A percentile compares a stretch with the other conserved stretches of the same genome.
These are phyloP conservation scores for Phytophthora cactorum DNA, from an alignment of 352 stramenopile species.

Conservation along the genomic window DNA sequence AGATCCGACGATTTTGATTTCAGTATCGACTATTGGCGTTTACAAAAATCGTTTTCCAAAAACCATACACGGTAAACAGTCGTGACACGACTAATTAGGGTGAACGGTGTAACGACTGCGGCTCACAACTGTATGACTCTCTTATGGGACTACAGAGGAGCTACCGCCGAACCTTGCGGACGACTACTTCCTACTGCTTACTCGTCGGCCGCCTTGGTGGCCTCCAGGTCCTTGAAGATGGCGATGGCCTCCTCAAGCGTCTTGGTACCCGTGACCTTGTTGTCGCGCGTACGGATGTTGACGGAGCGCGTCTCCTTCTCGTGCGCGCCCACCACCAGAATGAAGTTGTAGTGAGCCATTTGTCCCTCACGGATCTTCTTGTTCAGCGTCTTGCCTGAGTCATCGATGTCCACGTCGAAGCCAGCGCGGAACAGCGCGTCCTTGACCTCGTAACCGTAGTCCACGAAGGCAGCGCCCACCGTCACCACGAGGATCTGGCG, in stretches of 20 bases:
- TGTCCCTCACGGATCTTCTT: conserved; percentile 99
- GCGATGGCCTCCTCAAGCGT: conserved; percentile 95
- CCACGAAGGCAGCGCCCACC: conserved; percentile 93
- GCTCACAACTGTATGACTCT: too few species aligned
- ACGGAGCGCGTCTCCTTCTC: conserved; percentile 92
- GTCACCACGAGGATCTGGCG: conserved; percentile 96
- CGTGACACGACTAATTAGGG: too few species aligned
- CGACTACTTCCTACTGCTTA: conserved; percentile 31
- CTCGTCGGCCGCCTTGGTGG: conserved; percentile 71
- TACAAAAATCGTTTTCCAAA: too few species aligned
- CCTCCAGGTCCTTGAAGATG: conserved; percentile 90
- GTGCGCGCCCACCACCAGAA: conserved; percentile 95
- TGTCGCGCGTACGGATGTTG: conserved; percentile 95
- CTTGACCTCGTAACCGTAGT: conserved; percentile 95
- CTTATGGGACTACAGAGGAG: too few species aligned
- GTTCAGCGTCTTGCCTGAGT: conserved; percentile 96
- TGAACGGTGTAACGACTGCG: too few species aligned
- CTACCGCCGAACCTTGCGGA: too few species aligned
- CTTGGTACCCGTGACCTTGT: conserved; percentile 94
- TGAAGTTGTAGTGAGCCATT: conserved; percentile 98
- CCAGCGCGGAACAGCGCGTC: conserved; percentile 92
- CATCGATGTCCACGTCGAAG: conserved; percentile 97
- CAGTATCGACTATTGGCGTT: too few species aligned
- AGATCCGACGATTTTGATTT: too few species aligned
- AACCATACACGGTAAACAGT: too few species aligned